Conservation (phyloP, 805 yeast genomes). For the Kluyveromyces dobzhanskii region DNA sequence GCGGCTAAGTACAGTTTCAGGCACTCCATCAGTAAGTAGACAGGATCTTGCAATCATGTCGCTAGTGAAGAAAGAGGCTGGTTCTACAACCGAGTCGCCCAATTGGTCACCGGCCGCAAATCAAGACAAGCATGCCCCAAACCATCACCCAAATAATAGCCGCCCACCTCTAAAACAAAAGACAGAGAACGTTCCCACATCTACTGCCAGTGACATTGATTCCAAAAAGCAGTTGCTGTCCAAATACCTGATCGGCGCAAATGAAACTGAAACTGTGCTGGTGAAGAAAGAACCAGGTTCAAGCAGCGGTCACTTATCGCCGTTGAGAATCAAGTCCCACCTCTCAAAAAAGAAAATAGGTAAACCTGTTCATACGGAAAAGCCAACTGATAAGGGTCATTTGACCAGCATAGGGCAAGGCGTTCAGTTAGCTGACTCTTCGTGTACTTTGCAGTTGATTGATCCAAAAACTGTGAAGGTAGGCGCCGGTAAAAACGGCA, state of each 20-base stretch:
- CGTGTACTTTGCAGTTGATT: background rate
- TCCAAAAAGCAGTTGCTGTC: background rate
- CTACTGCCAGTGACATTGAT: background rate
- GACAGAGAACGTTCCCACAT: slow-evolving; percentile 6
- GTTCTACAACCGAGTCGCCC: background rate
- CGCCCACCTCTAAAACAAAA: slow-evolving; percentile 18
- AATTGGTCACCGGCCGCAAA: no score
- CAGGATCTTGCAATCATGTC: slow-evolving; percentile 6
- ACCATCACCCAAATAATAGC: slow-evolving; percentile 4
- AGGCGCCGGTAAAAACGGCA: no score
- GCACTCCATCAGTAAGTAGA: no score
- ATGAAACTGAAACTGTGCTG: background rate
- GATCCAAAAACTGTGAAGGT: background rate
- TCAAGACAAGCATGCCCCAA: no score
- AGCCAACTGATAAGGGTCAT: background rate
- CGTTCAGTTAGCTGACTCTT: background rate
- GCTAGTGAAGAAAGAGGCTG: slow-evolving; percentile 10
- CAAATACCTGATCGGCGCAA: background rate
- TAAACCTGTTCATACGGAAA: background rate
- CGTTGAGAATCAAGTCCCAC: background rate
- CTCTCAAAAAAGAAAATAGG: background rate
- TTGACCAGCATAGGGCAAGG: no score
- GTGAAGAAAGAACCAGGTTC: slow-evolving; percentile 2
- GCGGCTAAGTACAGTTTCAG: no score
- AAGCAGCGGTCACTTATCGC: background rate